phyloP scores from a whole-genome alignment of 2,329 filamentous ascomycete species.

The Geoglossum cookeanum region DNA sequence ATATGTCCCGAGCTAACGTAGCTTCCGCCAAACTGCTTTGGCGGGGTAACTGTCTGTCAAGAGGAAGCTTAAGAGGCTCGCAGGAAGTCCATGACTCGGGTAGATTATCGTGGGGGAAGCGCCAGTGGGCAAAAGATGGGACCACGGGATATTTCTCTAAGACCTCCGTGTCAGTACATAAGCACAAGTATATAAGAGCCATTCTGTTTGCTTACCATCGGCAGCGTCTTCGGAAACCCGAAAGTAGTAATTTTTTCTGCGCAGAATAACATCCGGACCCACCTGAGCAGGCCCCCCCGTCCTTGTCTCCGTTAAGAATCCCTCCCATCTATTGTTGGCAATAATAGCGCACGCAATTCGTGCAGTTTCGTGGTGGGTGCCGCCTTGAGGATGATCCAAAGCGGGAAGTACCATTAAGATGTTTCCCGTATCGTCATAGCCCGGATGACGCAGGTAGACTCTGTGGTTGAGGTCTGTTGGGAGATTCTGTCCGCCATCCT shows the following conservation, averaged over 20 bases:
- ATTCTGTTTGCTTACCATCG: neutral
- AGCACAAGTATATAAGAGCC: neutral
- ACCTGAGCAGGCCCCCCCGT: neutral
- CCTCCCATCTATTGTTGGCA: neutral
- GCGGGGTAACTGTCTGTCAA: neutral
- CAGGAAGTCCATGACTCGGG: slow-evolving; percentile 5
- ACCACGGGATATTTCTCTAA: slow-evolving; percentile 8
- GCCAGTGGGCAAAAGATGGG: slow-evolving; percentile 10
- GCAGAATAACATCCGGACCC: neutral
- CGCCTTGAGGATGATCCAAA: neutral
- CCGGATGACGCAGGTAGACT: neutral
- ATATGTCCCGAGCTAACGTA: slow-evolving; percentile 6
- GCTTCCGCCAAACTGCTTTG: neutral
- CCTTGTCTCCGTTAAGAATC: neutral
- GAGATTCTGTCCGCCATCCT: neutral
- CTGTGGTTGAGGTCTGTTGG: neutral
- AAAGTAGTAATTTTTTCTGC: neutral
- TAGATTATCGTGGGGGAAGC: slow-evolving; percentile 10
- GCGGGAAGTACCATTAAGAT: neutral
- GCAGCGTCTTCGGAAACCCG: neutral
- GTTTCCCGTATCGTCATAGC: neutral
- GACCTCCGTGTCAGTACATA: neutral
- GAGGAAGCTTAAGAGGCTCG: neutral
- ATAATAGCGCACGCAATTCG: neutral
- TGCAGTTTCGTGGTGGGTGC: neutral